Base-by-base conservation (phyloP, 805 yeast species). In the Danielia reshetovae region DNA sequence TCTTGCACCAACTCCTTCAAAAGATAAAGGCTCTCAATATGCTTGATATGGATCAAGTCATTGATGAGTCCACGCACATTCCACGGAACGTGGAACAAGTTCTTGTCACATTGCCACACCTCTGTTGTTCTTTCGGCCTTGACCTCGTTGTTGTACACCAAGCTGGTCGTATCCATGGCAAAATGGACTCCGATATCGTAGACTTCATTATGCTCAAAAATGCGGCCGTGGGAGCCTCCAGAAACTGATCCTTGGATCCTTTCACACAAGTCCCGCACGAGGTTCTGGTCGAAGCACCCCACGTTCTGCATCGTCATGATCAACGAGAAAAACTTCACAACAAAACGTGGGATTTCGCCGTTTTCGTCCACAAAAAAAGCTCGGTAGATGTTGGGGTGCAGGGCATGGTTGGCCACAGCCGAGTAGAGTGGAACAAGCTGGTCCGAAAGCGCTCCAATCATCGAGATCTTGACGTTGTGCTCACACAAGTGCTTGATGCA, bases 381-480 rank as follows among this genome's bases (percentile, higher is more conserved):
- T 26, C 68, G 51, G 36, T 40, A 61, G 12, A 67, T 57, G 37
- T 65, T 65, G 1, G 71, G 68, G 38, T 67, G 73, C 15, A 54
- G 44, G 17, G 47, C 45, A 16, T 52, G 48, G n/a, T 43, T 39
- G 5, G 47, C 59, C 25, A 65, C 43, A 5, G 68, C 39, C 7
- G 67, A 60, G 24, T 45, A 46, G 1, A 65, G 32, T 3, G 69
- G 69, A n/a, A 67, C 48, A 27, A 63, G 52, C 39, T 57, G 70
- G 39, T 66, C 72, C 29, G 52, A 49, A 4, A 54, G 39, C 7
- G 62, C 38, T 3, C 63, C 72, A 11, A 55, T 46, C 18, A 65
- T 49, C 2, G 68, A 57, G 6, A 67, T 42, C 35, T 66, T 67
- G 19, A 60, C 68, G 35, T 62, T 59, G 12, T 38, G 15, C 3